Evolutionary conservation across 768 basidiomycete species (phyloP), one percentile per base, ranked within the genome.

Genomic region (Thelephora aurantiotincta): DNA sequence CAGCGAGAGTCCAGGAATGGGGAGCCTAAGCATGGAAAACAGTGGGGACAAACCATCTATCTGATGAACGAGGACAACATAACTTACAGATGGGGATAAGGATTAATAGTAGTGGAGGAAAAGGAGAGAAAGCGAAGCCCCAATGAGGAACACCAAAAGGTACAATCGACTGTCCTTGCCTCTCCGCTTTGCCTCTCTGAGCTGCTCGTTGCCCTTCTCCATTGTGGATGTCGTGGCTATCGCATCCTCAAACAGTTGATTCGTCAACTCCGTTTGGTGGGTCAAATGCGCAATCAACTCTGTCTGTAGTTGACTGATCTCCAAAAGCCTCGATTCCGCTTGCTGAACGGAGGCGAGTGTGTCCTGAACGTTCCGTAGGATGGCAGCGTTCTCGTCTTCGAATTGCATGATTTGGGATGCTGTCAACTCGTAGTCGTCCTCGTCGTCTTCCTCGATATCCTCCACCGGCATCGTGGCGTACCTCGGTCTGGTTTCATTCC

Each of bases 181-280:
- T 48, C 92, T 72, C 61, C 88, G 73, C 61, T 79, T 79, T 13
- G 96, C 94, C 67, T 92, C 89, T 61, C 76, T 80, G 48, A 99
- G 71, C 63, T 99, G 90, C 37, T 74, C 69, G 55, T 97, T 97
- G 33, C 94, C 92, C 61, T 84, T 86, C 55, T 86, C 85, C 35
- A 97, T 81, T 43, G 80, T 84, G 6, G 77, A 80, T 11, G 88
- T 83, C 23, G 86, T 87, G 1, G 83, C 77, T 47, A 96, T 82
- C 7, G 91, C 93, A 58, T 99, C 94, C 55, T 96, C 91, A 59
- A 90, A 96, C 51, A 99, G 67, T 62, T 89, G 80, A 57, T 98
- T 93, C 9, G 92, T 91, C 54, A 92, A 64, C 67, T 93, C 93
- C 2, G 85, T 85, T 70, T 99, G 96, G 57, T 71, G 75, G 33